Evolutionary conservation across 768 basidiomycete species (phyloP), one percentile per base, ranked within the genome.

Genomic region (Boletellus emodensis): DNA sequence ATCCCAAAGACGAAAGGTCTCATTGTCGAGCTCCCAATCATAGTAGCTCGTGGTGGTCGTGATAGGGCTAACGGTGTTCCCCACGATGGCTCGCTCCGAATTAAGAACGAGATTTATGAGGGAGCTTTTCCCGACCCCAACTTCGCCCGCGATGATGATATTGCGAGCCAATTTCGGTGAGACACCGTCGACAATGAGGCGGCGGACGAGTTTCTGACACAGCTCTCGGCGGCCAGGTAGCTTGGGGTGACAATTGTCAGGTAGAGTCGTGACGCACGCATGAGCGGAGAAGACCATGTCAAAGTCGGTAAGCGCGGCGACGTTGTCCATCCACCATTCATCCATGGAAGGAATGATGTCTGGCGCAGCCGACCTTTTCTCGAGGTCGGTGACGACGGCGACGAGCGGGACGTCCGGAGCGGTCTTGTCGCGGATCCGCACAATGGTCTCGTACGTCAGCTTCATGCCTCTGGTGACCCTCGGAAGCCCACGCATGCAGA

Each of bases 311-410:
- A 75, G 71, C 0, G 32, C 17, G 8, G 24, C 13, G 22, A 60
- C 40, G 40, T 75, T 75, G 50, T 52, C 49, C 24, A 43, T 47
- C 74, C 73, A 75, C 75, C 75, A 76, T 26, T 62, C 57, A 0
- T 68, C 66, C 63, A 71, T 71, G 18, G 66, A 65, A 2, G 49
- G 28, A 6, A 59, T 44, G 47, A 62, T 51, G 18, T 59, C 48
- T 11, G 57, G 39, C 2, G 15, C 14, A 24, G 49, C 24, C 8
- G 60, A 62, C 30, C 53, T 48, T 34, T 68, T 67, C 52, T 70
- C 70, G 14, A 71, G 61, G 18, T 71, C 70, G 26, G 68, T 70
- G 41, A 70, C 22, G 35, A 68, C 53, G 13, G 64, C 49, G 13
- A 57, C 62, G 22, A 70, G 42, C 1, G 62, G 66, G n/a, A 59